These are phyloP conservation scores for Picea sitchensis DNA, from an alignment of 75 land plant genomes.

Conservation along the genomic window DNA sequence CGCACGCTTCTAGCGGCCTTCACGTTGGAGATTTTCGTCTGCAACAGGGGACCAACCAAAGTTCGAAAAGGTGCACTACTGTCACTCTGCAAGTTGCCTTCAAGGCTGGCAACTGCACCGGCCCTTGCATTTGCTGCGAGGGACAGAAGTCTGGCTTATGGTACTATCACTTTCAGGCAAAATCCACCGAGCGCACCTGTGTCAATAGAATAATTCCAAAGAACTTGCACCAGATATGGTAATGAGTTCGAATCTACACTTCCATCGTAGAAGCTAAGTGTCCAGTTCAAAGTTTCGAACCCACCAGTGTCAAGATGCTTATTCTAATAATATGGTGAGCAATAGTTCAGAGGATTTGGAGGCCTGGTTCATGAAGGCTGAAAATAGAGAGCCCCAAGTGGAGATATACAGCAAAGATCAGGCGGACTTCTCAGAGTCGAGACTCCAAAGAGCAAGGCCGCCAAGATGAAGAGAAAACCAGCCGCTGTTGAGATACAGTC, in stretches of 20 bases:
- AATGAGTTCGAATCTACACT: background rate
- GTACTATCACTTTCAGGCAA: too few species aligned
- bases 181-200: too few species aligned
- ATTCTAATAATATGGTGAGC: background rate
- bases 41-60: constrained; percentile 1
- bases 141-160: too few species aligned
- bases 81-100: too few species aligned
- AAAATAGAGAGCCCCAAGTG: too few species aligned
- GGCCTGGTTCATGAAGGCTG: too few species aligned
- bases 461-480: background rate
- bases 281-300: background rate
- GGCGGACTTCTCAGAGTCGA: background rate
- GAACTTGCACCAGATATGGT: background rate
- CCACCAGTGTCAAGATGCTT: background rate
- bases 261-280: background rate
- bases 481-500: background rate
- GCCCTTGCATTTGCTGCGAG: too few species aligned
- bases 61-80: background rate
- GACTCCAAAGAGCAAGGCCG: background rate
- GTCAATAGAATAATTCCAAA: background rate
- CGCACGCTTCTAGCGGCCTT: background rate
- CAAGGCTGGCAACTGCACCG: too few species aligned
- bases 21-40: background rate
- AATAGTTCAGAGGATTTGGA: background rate
- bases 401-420: too few species aligned